phyloP scores from a whole-genome alignment of 208 protist species.

The Acanthamoeba royreba region DNA sequence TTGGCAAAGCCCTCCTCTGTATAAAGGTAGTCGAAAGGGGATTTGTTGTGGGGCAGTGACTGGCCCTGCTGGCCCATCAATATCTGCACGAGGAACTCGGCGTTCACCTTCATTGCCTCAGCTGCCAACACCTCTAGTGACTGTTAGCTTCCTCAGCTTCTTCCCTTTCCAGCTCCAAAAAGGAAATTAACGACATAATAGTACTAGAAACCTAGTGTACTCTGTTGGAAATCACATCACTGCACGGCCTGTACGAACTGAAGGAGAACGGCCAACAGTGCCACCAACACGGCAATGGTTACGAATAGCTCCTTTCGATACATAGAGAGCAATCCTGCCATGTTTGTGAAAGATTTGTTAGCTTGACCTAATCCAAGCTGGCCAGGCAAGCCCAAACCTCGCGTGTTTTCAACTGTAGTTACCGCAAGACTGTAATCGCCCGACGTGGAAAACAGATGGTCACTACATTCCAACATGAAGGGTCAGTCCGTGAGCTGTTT shows the following conservation, averaged over 20 bases:
- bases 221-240: not conserved
- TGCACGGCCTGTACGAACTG: not conserved
- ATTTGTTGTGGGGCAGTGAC: constrained; percentile 21
- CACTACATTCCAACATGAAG: not conserved
- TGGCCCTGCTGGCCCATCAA: not conserved
- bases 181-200: no score
- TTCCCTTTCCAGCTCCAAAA: not conserved
- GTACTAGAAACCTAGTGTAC: not conserved
- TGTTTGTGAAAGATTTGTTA: not conserved
- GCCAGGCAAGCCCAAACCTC: not conserved
- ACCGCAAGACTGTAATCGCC: not conserved
- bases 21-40: not conserved
- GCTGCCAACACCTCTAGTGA: not conserved
- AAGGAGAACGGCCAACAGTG: not conserved
- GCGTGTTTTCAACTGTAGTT: not conserved
- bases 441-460: constrained; percentile 3
- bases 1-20: constrained; percentile 39
- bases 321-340: not conserved
- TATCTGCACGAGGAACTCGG: not conserved
- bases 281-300: not conserved
- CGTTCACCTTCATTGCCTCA: not conserved
- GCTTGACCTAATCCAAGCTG: no score
- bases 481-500: not conserved
- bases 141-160: not conserved
- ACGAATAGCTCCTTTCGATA: constrained; percentile 26